These are phyloP conservation scores for Cercophora scortea DNA, from an alignment of 495 filamentous ascomycete genomes.

Conservation along the genomic window DNA sequence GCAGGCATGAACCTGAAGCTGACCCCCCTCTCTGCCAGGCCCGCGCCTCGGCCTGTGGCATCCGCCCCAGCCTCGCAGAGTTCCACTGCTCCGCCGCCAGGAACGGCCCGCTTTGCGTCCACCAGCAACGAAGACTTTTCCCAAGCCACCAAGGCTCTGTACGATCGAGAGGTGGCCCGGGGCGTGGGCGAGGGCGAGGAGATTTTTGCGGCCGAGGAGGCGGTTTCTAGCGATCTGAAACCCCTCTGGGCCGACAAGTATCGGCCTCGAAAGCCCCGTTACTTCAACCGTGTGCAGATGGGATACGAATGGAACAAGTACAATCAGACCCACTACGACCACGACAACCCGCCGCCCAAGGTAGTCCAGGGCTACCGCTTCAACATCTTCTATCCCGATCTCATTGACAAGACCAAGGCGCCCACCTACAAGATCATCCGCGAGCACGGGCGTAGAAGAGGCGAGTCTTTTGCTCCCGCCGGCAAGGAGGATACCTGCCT, in stretches of 20 bases:
- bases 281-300: slow-evolving; percentile 98
- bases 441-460: slow-evolving; percentile 78
- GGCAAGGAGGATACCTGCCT: slow-evolving; percentile 96
- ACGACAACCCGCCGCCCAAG: slow-evolving; percentile 95
- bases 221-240: slow-evolving; percentile 53
- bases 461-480: slow-evolving; percentile 90
- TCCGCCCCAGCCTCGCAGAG: slow-evolving; percentile 7
- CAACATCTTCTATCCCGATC: slow-evolving; percentile 98
- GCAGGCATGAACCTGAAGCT: slow-evolving; percentile 8
- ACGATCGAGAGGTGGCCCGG: slow-evolving; percentile 87
- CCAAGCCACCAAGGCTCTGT: slow-evolving; percentile 81
- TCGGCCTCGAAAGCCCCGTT: slow-evolving; percentile 85
- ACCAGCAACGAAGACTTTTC: slow-evolving; percentile 80
- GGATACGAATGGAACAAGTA: slow-evolving; percentile 99
- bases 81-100: slow-evolving; percentile 39
- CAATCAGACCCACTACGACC: slow-evolving; percentile 99
- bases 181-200: slow-evolving; percentile 92
- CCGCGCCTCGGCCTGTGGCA: slow-evolving; percentile 15
- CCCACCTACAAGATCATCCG: slow-evolving; percentile 93
- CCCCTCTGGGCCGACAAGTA: slow-evolving; percentile 87
- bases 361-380: slow-evolving; percentile 99
- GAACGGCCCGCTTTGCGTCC: slow-evolving; percentile 65
- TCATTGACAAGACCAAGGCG: slow-evolving; percentile 93
- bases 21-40: slow-evolving; percentile 10
- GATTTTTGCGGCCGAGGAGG: slow-evolving; percentile 89